A percentile compares a stretch with the other conserved stretches of the same genome.
phyloP scores from a whole-genome alignment of 345 rosid species.

The Aquilaria yunnanensis region DNA sequence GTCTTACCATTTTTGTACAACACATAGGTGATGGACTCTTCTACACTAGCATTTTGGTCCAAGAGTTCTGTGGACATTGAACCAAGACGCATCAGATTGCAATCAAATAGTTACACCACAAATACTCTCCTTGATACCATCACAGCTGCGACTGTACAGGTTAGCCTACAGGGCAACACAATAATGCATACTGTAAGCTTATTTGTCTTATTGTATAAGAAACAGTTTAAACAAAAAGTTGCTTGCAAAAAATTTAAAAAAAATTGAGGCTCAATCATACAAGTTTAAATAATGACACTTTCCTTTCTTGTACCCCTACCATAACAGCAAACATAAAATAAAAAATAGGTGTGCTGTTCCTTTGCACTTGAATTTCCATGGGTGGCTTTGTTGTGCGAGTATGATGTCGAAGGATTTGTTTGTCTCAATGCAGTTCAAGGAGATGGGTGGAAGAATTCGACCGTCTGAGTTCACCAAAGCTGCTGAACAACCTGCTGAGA shows the following conservation, averaged over 20 bases:
- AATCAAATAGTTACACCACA: constrained; percentile 86
- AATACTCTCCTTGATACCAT: constrained; percentile 84
- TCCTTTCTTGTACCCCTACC: no score
- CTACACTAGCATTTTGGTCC: constrained; percentile 94
- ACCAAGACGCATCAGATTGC: constrained; percentile 89
- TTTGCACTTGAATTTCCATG: no score
- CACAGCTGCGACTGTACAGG: constrained; percentile 99
- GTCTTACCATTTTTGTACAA: background rate
- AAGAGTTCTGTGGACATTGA: constrained; percentile 92
- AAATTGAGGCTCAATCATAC: no score
- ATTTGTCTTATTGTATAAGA: background rate
- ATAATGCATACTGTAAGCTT: no score
- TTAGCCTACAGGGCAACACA: constrained; percentile 8
- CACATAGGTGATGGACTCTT: constrained; percentile 62
- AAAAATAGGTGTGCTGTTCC: no score
- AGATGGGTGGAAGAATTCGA: constrained; percentile 78
- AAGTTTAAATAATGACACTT: no score
- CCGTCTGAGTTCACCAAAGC: constrained; percentile 47
- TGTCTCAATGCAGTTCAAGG: constrained; percentile 62
- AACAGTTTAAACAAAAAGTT: background rate
- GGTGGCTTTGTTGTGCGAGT: no score
- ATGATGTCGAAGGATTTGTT: no score
- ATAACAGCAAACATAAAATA: no score
- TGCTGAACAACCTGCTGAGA: constrained; percentile 63
- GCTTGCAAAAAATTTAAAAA: no score